Evolutionary conservation across 2,329 filamentous ascomycete species (phyloP).

Genomic region (Aspergillus oerlinghausenensis): DNA sequence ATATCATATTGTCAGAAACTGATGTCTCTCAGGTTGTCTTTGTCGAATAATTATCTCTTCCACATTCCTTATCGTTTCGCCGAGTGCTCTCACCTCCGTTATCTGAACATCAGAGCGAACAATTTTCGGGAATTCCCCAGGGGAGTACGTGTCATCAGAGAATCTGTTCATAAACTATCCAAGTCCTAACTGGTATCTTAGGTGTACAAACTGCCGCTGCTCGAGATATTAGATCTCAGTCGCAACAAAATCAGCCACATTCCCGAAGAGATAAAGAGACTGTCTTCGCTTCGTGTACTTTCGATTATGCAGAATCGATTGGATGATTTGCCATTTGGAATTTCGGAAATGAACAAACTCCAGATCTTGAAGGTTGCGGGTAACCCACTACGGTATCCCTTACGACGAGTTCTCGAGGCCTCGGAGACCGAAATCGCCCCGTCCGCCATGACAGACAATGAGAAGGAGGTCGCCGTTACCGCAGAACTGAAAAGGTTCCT

Average conservation of each 20-base stretch:
- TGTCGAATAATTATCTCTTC: constrained; percentile 50
- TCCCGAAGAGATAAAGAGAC: constrained; percentile 71
- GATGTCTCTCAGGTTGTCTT: constrained; percentile 38
- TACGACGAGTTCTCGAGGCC: constrained; percentile 62
- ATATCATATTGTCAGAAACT: constrained; percentile 3
- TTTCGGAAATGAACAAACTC: constrained; percentile 85
- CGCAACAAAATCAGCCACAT: constrained; percentile 77
- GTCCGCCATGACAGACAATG: constrained; percentile 52
- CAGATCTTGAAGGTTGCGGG: constrained; percentile 86
- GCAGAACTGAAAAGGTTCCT: constrained; percentile 58
- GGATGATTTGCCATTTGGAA: constrained; percentile 72
- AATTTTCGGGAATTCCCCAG: constrained; percentile 58
- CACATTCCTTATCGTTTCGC: constrained; percentile 46
- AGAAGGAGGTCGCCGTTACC: constrained; percentile 57
- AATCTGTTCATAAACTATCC: not conserved
- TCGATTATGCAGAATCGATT: constrained; percentile 85
- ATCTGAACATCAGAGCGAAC: constrained; percentile 48
- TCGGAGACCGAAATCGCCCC: constrained; percentile 61
- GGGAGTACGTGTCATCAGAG: constrained; percentile 46
- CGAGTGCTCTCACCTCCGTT: constrained; percentile 46
- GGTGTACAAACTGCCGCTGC: constrained; percentile 78
- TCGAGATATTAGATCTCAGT: constrained; percentile 91
- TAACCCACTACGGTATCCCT: constrained; percentile 78
- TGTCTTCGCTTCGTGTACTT: constrained; percentile 83
- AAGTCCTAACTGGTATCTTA: constrained; percentile 36